Evolutionary conservation across 805 yeast species (phyloP), one percentile per base, ranked within the genome.

Genomic region (Spathaspora arborariae): DNA sequence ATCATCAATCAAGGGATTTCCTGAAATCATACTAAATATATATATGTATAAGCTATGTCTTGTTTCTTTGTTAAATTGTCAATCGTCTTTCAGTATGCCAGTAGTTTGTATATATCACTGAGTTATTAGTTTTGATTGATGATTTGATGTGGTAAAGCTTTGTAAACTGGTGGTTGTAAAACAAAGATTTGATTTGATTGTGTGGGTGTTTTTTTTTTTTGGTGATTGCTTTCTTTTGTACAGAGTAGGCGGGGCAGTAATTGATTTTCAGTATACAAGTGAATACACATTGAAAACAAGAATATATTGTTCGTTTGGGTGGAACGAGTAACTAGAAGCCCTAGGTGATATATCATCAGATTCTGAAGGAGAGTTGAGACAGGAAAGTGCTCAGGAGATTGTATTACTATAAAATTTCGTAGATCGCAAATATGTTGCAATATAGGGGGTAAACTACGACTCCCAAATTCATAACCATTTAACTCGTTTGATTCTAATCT

Each of bases 11-110:
- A 19, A 22, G 20, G 40, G 34, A 34, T 39, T 39, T 27, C 39
- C 21, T 19, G 35, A 19, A 41, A 38, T 42, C 49, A 46, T 46
- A 20, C 11, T 19, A 24, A 39, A 41, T 18, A 30, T 41, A 26
- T 41, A 30, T 24, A 13, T 24, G 11, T 24, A 24, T 24, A 24
- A 9, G n/a, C 4, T 13, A 6, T 6, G 35, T 7, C 35, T 30
- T 10, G 35, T 13, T 30, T 30, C n/a, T n/a, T n/a, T n/a, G n/a
- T 15, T 10, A 30, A 30, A 13, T 15, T 24, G 8, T 13, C 18
- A 30, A 30, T 30, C n/a, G 35, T 30, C 35, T 30, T 10, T 30
- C 35, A 13, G 8, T 15, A 30, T 7, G n/a, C 35, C 4, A 16
- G 11, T 3, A 10, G 11, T 30, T 2, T 30, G 27, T 5, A 24